These are phyloP conservation scores for Stagonosporopsis cucurbitacearum DNA, from an alignment of 2,329 filamentous ascomycete species.

Conservation along the genomic window DNA sequence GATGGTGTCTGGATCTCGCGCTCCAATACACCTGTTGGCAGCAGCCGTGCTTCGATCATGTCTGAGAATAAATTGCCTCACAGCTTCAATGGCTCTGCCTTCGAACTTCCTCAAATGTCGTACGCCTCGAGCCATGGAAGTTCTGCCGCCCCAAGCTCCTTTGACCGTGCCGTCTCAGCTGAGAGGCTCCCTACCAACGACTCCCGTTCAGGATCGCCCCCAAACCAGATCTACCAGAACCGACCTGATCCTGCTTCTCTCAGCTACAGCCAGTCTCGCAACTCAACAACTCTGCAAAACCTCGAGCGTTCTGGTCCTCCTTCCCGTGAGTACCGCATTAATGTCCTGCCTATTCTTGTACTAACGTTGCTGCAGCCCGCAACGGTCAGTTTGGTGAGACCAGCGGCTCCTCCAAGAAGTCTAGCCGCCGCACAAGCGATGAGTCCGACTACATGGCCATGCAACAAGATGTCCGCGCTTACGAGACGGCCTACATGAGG, in stretches of 20 bases:
- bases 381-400: conserved; percentile 24
- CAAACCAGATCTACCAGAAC: conserved; percentile 19
- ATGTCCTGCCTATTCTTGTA: neutral
- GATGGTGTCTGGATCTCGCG: conserved; percentile 73
- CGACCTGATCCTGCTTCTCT: conserved; percentile 40
- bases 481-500: conserved; percentile 45
- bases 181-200: conserved; percentile 41
- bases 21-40: conserved; percentile 52
- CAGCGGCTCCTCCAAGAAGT: conserved; percentile 34
- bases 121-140: conserved; percentile 45
- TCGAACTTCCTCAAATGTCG: conserved; percentile 41
- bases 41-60: conserved; percentile 44
- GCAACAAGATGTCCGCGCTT: conserved; percentile 36
- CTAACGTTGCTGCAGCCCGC: conserved; percentile 30
- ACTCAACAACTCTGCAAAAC: conserved; percentile 42
- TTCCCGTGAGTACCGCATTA: conserved; percentile 32
- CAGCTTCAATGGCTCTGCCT: conserved; percentile 42
- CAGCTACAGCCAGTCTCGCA: conserved; percentile 48
- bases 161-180: conserved; percentile 49
- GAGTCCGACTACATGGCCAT: conserved; percentile 46
- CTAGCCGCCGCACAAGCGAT: conserved; percentile 44
- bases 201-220: conserved; percentile 40
- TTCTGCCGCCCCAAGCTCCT: conserved; percentile 45
- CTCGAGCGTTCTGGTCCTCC: conserved; percentile 39
- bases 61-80: conserved; percentile 38